phyloP scores from a whole-genome alignment of 106 monocot genomes.

The Cymbidium sinense region DNA sequence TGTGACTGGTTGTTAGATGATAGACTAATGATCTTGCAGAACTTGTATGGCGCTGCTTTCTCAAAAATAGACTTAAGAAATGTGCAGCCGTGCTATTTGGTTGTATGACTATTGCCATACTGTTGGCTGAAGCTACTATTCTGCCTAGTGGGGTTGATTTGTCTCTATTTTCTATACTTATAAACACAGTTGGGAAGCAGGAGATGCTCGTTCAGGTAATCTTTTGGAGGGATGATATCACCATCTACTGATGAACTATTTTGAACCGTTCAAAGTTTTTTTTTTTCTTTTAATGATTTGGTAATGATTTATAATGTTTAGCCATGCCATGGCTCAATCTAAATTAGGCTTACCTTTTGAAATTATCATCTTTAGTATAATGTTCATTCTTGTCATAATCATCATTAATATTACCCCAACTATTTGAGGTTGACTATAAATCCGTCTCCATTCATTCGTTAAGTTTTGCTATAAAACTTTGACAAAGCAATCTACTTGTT shows the following conservation, averaged over 20 bases:
- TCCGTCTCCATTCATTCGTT: no score
- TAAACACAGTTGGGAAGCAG: constrained; percentile 78
- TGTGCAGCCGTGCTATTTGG: constrained; percentile 57
- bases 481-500: no score
- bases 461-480: no score
- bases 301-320: neutral
- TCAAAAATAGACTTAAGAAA: constrained; percentile 71
- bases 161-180: constrained; percentile 89
- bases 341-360: neutral
- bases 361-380: neutral
- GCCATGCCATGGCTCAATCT: neutral
- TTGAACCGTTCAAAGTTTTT: neutral
- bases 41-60: constrained; percentile 79
- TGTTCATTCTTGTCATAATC: neutral
- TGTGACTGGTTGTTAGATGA: neutral
- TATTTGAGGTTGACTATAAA: no score
- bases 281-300: neutral
- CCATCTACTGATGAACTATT: neutral
- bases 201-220: constrained; percentile 92
- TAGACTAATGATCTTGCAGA: constrained; percentile 32
- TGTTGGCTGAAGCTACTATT: constrained; percentile 88
- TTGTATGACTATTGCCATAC: constrained; percentile 82
- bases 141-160: constrained; percentile 84
- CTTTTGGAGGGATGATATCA: no score
- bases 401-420: neutral